These are phyloP conservation scores for Penicillium hesseltinei DNA, from an alignment of 2,329 filamentous ascomycete species.

Conservation along the genomic window DNA sequence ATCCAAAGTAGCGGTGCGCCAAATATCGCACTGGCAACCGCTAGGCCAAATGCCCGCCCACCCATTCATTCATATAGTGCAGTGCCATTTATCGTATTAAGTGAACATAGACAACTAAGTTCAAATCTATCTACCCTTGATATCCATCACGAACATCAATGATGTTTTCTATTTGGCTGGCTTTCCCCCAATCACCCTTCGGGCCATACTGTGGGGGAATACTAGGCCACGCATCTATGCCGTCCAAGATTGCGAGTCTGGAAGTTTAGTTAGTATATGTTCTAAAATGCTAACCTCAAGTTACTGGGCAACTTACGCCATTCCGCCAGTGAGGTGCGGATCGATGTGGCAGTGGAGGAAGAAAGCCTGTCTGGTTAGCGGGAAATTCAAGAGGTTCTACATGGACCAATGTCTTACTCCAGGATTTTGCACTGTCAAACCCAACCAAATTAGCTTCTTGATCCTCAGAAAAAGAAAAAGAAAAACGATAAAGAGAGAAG, in stretches of 20 bases:
- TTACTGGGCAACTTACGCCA: neutral
- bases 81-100: neutral
- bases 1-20: neutral
- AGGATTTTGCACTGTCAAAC: neutral
- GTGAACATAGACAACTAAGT: neutral
- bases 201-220: conserved; percentile 2
- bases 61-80: neutral
- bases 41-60: neutral
- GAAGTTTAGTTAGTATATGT: neutral
- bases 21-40: neutral
- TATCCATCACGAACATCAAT: neutral
- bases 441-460: neutral
- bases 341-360: conserved; percentile 8
- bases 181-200: neutral
- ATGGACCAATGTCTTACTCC: neutral
- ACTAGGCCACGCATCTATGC: neutral
- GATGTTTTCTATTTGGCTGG: neutral
- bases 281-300: neutral
- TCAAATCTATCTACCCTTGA: neutral
- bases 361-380: conserved; percentile 1
- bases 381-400: neutral
- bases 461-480: neutral
- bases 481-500: neutral
- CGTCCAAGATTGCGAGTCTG: conserved; percentile 2
- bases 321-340: conserved; percentile 5